Conservation (phyloP, 1,284 basidiomycete genomes). For the Cutaneotrichosporon curvatum region DNA sequence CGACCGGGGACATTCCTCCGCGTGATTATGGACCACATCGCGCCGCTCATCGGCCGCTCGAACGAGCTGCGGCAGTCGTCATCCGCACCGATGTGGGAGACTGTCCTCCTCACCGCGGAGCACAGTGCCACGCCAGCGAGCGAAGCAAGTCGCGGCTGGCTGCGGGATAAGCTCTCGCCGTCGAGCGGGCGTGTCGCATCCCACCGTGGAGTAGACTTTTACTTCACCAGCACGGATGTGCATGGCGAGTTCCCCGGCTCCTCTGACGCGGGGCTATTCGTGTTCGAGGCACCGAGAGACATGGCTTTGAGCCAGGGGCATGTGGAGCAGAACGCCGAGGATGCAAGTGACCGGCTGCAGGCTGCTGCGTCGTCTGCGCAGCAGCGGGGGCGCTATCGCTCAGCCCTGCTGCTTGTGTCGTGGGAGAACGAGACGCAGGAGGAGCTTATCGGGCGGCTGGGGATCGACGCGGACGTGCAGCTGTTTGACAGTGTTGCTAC, state of each 20-base stretch:
- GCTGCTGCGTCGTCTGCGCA: constrained; percentile 15
- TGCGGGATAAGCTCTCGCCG: constrained; percentile 27
- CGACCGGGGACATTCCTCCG: constrained; percentile 27
- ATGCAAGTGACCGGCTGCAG: constrained; percentile 28
- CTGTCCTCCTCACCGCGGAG: constrained; percentile 13
- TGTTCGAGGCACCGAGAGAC: constrained; percentile 30
- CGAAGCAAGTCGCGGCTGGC: constrained; percentile 25
- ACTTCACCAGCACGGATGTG: constrained; percentile 5
- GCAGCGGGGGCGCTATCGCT: constrained; percentile 19
- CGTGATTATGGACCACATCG: constrained; percentile 24
- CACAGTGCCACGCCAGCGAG: constrained; percentile 20
- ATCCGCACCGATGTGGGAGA: constrained; percentile 11
- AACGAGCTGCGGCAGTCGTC: too few relatives aligned
- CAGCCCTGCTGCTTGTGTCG: constrained; percentile 30
- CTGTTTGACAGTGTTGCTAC: constrained; percentile 21
- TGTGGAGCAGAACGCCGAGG: constrained; percentile 19
- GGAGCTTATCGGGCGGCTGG: constrained; percentile 25
- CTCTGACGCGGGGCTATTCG: constrained; percentile 22
- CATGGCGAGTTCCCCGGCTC: constrained; percentile 11
- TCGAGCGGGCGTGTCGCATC: constrained; percentile 9
- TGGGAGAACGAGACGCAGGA: constrained; percentile 34
- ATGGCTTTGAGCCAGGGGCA: constrained; percentile 3
- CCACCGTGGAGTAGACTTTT: constrained; percentile 19
- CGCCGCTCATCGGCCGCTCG: constrained; percentile 16
- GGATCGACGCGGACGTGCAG: constrained; percentile 18